Evolutionary conservation across 2,329 filamentous ascomycete species (phyloP), one percentile per base, ranked within the genome.

Genomic region (Colletotrichum musae): DNA sequence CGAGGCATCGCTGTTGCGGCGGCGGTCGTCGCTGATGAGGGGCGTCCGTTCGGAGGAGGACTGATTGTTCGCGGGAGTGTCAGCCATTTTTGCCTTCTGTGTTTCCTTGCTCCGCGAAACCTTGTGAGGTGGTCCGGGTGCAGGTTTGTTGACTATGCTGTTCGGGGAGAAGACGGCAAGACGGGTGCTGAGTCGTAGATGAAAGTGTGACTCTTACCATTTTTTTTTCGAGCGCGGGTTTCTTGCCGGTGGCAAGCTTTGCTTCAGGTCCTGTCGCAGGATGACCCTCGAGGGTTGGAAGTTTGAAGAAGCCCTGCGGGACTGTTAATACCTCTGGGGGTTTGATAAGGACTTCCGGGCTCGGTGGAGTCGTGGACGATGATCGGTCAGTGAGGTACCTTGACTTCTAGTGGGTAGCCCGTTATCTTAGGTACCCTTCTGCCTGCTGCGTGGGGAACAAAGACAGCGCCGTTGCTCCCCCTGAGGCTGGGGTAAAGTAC

Each of bases 41-140:
- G 84, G 84, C 57, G 80, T 82, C 68, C 78, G 78, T 73, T 84
- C 83, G 68, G 82, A 81, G 60, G 79, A 71, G 60, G 79, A 71
- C 80, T 83, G 70, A 13, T 75, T 92, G 87, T 47, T 60, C 51
- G 58, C 16, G 39, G 54, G 32, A 7, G 26, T 54, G 28, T 70
- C 58, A 70, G 66, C 57, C 64, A 70, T 70, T 52, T 52, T 6
- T 61, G 21, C 24, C 16, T 51, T 57, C 6, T 28, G 45, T 5
- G 26, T 36, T 39, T 48, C 5, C 45, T 47, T 41, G 26, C 21
- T 47, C 32, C 32, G 16, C 13, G 41, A 43, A 43, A 43, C 41
- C 41, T 43, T 16, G 41, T 15, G 47, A 24, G 47, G 21, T 26
- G 47, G 21, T 21, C 9, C 21, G n/a, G 47, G 21, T 50, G n/a